phyloP scores from a whole-genome alignment of 306 rosid genomes.

The Glycine tomentella region DNA sequence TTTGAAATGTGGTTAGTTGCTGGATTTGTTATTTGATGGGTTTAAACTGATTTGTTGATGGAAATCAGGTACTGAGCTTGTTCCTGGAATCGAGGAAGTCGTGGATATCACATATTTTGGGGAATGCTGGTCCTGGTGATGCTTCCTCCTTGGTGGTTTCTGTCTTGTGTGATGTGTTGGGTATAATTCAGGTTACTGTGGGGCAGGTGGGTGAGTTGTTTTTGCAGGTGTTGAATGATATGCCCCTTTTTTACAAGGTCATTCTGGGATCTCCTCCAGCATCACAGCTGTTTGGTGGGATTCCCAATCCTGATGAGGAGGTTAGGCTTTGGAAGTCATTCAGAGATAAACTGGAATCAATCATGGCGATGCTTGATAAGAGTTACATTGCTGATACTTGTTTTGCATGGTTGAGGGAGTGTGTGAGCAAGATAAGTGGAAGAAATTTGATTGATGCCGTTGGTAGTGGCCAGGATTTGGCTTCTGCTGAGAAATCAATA shows the following conservation, averaged over 20 bases:
- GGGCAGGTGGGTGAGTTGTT: constrained; percentile 97
- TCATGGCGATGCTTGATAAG: constrained; percentile 78
- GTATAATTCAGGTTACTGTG: constrained; percentile 85
- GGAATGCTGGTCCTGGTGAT: constrained; percentile 57
- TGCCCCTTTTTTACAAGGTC: constrained; percentile 91
- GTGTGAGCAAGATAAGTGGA: constrained; percentile 77
- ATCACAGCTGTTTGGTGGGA: constrained; percentile 91
- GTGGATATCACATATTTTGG: constrained; percentile 72
- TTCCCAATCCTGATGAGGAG: constrained; percentile 95
- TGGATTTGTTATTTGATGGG: background rate
- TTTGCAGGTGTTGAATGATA: constrained; percentile 84
- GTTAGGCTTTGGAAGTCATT: constrained; percentile 92
- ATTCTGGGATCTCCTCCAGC: constrained; percentile 84
- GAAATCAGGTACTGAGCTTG: constrained; percentile 62
- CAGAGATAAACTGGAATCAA: constrained; percentile 74
- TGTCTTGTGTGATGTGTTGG: constrained; percentile 80
- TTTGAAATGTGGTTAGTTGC: constrained; percentile 31
- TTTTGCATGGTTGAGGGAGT: constrained; percentile 79
- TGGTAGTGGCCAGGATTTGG: constrained; percentile 75
- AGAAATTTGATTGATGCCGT: constrained; percentile 76
- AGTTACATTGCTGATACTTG: constrained; percentile 73
- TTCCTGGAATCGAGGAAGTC: constrained; percentile 86
- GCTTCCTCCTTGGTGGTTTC: constrained; percentile 67
- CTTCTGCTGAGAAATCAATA: constrained; percentile 87
- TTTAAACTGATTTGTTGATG: constrained; percentile 42